Conservation (phyloP, 1,139 yeast genomes). For the Lodderomyces orthopsilosis region DNA sequence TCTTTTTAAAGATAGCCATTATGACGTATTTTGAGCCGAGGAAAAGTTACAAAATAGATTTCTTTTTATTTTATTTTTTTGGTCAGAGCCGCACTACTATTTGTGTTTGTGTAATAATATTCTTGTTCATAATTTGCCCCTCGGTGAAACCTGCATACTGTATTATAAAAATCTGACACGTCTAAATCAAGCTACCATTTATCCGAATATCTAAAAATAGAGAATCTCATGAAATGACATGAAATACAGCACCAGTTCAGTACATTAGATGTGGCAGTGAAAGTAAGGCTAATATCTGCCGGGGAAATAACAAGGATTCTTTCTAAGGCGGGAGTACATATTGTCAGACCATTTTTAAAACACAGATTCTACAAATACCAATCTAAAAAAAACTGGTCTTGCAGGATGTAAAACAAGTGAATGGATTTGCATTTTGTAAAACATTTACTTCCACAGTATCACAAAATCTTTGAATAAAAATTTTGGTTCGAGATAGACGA, state of each 20-base stretch:
- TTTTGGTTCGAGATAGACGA: too few relatives aligned
- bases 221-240: too few relatives aligned
- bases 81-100: not conserved
- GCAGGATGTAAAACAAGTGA: too few relatives aligned
- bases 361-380: not conserved
- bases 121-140: not conserved
- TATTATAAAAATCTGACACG: not conserved
- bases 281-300: too few relatives aligned
- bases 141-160: constrained; percentile 2
- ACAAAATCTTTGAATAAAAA: too few relatives aligned
- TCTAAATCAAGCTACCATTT: not conserved
- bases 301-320: too few relatives aligned
- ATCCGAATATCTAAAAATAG: not conserved
- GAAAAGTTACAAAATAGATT: not conserved
- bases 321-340: not conserved
- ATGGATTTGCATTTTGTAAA: too few relatives aligned
- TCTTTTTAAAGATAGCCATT: not conserved
- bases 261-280: too few relatives aligned
- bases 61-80: not conserved
- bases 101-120: not conserved
- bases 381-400: too few relatives aligned
- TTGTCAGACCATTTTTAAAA: not conserved
- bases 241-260: too few relatives aligned
- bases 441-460: too few relatives aligned
- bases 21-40: not conserved